Percentiles rank a stretch among this genome's conserved stretches.
These are phyloP conservation scores for Chlorella sp. DNA, from an alignment of 139 green algal genomes.

Conservation along the genomic window DNA sequence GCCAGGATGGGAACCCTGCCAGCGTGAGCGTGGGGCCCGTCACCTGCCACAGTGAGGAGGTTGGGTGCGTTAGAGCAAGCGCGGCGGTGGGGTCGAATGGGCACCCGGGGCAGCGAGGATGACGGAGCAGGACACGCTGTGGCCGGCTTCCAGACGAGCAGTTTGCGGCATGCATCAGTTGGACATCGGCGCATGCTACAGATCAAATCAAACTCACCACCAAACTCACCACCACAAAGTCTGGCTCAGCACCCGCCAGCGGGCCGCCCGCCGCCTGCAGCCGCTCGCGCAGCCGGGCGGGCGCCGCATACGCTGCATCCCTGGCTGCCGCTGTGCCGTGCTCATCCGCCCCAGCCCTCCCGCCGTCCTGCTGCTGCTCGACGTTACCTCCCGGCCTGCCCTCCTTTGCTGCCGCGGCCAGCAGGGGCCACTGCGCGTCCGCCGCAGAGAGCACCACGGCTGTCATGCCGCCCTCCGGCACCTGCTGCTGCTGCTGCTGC, in stretches of 20 bases:
- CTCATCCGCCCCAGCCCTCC: background rate
- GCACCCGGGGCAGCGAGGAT: too few relatives aligned
- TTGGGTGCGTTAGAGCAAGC: too few relatives aligned
- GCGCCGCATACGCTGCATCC: slow-evolving; percentile 14
- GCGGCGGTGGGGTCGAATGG: too few relatives aligned
- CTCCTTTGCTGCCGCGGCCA: background rate
- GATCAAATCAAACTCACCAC: background rate
- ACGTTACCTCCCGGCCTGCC: background rate
- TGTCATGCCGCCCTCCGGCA: background rate
- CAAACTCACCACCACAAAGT: slow-evolving; percentile 39
- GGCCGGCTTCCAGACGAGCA: too few relatives aligned
- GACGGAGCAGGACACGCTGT: background rate
- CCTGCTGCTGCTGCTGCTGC: slow-evolving; percentile 7
- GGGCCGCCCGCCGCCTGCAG: slow-evolving; percentile 28
- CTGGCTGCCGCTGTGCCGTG: background rate
- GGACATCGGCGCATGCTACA: too few relatives aligned
- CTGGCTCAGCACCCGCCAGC: slow-evolving; percentile 26
- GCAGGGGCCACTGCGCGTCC: slow-evolving; percentile 32
- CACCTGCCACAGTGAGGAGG: slow-evolving; percentile 26
- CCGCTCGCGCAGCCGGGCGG: slow-evolving; percentile 7
- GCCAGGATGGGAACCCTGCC: slow-evolving; percentile 54
- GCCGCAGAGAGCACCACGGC: slow-evolving; percentile 27
- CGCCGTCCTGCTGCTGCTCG: too few relatives aligned
- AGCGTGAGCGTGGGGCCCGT: slow-evolving; percentile 41
- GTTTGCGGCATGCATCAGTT: too few relatives aligned